Conservation (phyloP, 768 basidiomycete species). For the Peribolospora kevripleyi region DNA sequence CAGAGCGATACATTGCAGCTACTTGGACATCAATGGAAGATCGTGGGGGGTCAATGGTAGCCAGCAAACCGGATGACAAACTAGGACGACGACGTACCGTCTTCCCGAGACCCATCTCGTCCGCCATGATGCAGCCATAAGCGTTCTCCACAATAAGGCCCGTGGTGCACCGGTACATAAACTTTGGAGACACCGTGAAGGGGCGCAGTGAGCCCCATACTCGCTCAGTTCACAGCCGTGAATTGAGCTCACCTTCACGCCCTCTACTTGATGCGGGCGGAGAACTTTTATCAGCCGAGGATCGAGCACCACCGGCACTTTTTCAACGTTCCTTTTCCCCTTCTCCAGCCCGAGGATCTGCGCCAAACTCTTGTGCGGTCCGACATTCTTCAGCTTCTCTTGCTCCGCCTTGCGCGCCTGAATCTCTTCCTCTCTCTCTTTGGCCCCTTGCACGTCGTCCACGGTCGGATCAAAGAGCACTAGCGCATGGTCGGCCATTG, state of each 20-base stretch:
- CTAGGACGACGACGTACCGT: conserved; percentile 1
- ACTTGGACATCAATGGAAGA: conserved; percentile 32
- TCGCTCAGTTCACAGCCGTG: no score
- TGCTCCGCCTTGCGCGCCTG: conserved; percentile 36
- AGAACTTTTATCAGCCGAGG: conserved; percentile 64
- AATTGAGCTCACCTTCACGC: conserved; percentile 52
- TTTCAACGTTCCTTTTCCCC: conserved; percentile 32
- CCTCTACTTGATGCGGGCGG: conserved; percentile 92
- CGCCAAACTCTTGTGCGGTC: conserved; percentile 85
- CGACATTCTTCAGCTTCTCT: conserved; percentile 23
- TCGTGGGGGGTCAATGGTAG: neutral
- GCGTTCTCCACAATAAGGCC: conserved; percentile 80
- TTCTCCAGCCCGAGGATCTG: conserved; percentile 40
- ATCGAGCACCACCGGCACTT: conserved; percentile 93
- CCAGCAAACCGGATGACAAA: neutral
- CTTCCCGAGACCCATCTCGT: conserved; percentile 82
- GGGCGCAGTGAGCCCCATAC: neutral
- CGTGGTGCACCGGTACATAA: conserved; percentile 81
- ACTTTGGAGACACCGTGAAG: conserved; percentile 27
- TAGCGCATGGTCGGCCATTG: conserved; percentile 93
- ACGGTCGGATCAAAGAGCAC: conserved; percentile 92
- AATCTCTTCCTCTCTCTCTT: conserved; percentile 54
- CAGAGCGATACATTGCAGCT: conserved; percentile 83
- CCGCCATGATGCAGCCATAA: conserved; percentile 66
- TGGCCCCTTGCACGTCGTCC: conserved; percentile 72